A percentile compares a stretch with the other conserved stretches of the same genome.
phyloP scores from a whole-genome alignment of 352 stramenopile genomes.

The Phytophthora idaei region DNA sequence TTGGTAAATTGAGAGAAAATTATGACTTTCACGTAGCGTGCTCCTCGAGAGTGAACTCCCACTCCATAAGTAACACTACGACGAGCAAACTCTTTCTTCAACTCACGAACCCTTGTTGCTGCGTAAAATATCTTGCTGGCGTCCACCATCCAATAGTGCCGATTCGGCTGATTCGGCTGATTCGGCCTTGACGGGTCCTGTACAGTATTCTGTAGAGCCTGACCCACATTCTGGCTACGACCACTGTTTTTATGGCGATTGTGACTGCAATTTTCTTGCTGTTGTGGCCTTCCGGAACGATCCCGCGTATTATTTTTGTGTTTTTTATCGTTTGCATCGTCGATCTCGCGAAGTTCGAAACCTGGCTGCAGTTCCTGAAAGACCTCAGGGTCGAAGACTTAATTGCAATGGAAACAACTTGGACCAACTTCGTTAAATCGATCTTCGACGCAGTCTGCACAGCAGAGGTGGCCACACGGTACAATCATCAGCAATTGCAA shows the following conservation, averaged over 20 bases:
- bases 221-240: background rate
- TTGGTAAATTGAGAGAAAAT: constrained; percentile 78
- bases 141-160: constrained; percentile 37
- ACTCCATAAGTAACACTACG: background rate
- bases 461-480: constrained; percentile 92
- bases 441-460: constrained; percentile 92
- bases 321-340: constrained; percentile 14
- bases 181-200: background rate
- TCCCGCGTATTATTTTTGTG: background rate
- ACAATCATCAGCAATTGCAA: constrained; percentile 91
- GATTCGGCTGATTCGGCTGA: constrained; percentile 5
- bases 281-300: background rate
- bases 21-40: constrained; percentile 62
- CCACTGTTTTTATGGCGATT: background rate
- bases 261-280: background rate
- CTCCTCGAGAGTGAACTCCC: background rate
- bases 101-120: constrained; percentile 48
- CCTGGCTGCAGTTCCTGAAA: constrained; percentile 90
- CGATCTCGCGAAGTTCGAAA: constrained; percentile 64
- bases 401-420: constrained; percentile 57
- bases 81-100: constrained; percentile 44
- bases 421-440: constrained; percentile 50
- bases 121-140: constrained; percentile 71
- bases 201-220: background rate
- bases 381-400: constrained; percentile 80